Base-by-base conservation (phyloP, 2,329 filamentous ascomycete species). In the Aspergillus glaucus region DNA sequence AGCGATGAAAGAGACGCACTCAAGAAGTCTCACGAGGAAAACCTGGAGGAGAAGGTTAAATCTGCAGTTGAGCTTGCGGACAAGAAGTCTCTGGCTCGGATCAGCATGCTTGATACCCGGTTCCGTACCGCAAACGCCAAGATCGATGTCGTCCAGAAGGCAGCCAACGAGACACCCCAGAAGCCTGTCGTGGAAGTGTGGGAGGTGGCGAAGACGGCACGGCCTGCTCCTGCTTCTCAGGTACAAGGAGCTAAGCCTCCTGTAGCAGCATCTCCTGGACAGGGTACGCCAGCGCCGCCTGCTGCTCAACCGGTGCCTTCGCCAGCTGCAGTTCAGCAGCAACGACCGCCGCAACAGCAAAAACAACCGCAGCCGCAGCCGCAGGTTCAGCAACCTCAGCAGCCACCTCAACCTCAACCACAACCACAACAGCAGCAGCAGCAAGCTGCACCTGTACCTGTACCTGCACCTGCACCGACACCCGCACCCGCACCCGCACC, bases 111-210 rank as follows among this genome's bases (percentile, higher is more conserved):
- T 5, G 85, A 92, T 57, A 87, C 85, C 58, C 82, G 85, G 63
- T 71, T 78, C 43, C 81, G 79, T 53, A 71, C 74, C 7, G 81
- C 84, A 0, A 77, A 77, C 45, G 87, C 85, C 4, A 94, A 93
- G 72, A 72, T 94, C 28, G 79, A 80, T 1, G 81, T 93, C 1
- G 87, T 97, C 3, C 80, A 90, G 61, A 87, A 82, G 43, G 91
- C 92, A 10, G 89, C 86, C 0, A 79, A 78, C n/a, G 86, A 95
- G 43, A 96, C 91, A 0, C 92, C 92, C 0, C 78, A 92, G 59
- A 84, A 83, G 63, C 82, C 90, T 0, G 89, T 97, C 3, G 80
- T 75, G 8, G 90, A 96, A 67, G 91, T 96, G 0, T 96, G 88
- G 87, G 83, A 86, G 54, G 73, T 87, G 47, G 90, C 86, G 0